These are phyloP conservation scores for Cardamine resedifolia DNA, from an alignment of 345 rosid genomes.

Conservation along the genomic window DNA sequence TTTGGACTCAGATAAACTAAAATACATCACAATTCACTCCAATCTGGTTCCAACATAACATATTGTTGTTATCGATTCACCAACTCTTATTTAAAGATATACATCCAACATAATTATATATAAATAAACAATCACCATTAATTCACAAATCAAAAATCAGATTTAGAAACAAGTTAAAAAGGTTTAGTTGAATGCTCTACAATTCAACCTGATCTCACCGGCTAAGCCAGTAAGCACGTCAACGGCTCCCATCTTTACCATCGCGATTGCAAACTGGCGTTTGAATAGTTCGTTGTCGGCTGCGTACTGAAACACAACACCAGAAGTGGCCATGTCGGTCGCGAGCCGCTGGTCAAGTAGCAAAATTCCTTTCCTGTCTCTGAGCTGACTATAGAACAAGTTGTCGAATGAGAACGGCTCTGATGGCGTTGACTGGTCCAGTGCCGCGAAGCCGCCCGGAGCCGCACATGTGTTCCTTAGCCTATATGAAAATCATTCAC, in stretches of 20 bases:
- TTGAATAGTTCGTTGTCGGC: conserved; percentile 37
- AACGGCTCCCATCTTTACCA: conserved; percentile 60
- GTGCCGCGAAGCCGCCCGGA: conserved; percentile 44
- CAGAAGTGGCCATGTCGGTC: conserved; percentile 40
- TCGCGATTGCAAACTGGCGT: conserved; percentile 52
- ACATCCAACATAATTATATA: background rate
- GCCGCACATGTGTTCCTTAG: conserved; percentile 46
- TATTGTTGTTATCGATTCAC: background rate
- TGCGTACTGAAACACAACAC: conserved; percentile 47
- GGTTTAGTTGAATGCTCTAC: conserved; percentile 51
- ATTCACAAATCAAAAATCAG: conserved; percentile 21
- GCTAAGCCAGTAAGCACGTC: conserved; percentile 56
- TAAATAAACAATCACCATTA: conserved; percentile 17
- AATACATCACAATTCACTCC: conserved; percentile 5
- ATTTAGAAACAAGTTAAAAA: background rate
- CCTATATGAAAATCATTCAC: background rate
- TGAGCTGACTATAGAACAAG: conserved; percentile 46
- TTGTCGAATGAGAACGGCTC: conserved; percentile 50
- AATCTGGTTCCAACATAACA: background rate
- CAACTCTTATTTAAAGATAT: conserved; percentile 6
- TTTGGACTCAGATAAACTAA: background rate
- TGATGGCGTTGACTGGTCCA: conserved; percentile 58
- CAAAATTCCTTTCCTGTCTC: conserved; percentile 54
- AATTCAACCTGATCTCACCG: conserved; percentile 65
- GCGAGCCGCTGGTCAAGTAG: conserved; percentile 61